Percentiles rank a stretch among this genome's conserved stretches.
Conservation (phyloP, 228 moss, liverwort and hornwort genomes). For the Sphagnum magellanicum region DNA sequence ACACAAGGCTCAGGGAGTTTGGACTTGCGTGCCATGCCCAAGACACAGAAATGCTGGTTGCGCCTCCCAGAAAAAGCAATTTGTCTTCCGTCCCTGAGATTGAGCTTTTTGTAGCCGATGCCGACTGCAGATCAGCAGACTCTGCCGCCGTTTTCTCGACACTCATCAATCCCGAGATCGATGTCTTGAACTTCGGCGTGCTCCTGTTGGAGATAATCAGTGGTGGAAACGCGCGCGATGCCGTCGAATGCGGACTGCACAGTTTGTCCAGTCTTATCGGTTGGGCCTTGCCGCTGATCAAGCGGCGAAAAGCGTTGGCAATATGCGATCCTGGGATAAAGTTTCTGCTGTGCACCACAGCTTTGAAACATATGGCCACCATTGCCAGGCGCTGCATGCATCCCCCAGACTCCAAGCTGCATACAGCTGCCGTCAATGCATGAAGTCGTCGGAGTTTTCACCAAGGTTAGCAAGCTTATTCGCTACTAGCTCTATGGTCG, state of each 20-base stretch:
- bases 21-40: too few relatives aligned
- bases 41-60: too few relatives aligned
- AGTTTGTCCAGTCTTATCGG: conserved; percentile 34
- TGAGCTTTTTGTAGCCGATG: conserved; percentile 9
- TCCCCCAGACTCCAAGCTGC: conserved; percentile 12
- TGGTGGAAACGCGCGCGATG: conserved; percentile 32
- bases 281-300: conserved; percentile 54
- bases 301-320: conserved; percentile 19
- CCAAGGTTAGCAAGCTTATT: background rate
- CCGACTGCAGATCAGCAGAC: conserved; percentile 40
- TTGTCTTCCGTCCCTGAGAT: conserved; percentile 17
- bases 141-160: conserved; percentile 37
- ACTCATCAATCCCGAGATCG: conserved; percentile 31
- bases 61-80: too few relatives aligned
- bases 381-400: conserved; percentile 35
- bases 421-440: conserved; percentile 36
- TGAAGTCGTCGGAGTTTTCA: conserved; percentile 24
- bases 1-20: conserved; percentile 34
- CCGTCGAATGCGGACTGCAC: conserved; percentile 21
- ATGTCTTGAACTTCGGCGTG: conserved; percentile 51
- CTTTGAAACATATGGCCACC: conserved; percentile 25
- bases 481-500: too few relatives aligned
- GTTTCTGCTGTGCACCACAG: conserved; percentile 14
- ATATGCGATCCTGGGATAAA: conserved; percentile 28
- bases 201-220: conserved; percentile 43